Conservation (phyloP, 352 stramenopile genomes). For the Globisporangium spinosum region DNA sequence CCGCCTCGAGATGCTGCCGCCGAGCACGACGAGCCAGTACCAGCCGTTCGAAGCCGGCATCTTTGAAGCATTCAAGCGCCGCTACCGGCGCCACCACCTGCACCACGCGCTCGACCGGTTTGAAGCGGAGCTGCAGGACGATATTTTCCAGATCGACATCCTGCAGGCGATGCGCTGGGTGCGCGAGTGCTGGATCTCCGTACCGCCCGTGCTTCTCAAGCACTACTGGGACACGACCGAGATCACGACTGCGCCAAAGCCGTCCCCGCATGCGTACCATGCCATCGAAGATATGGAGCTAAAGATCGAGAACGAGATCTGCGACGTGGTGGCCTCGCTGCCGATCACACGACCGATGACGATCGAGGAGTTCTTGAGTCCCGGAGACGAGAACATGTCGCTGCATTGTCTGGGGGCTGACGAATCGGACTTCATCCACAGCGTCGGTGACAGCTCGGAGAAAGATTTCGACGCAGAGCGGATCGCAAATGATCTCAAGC, state of each 20-base stretch:
- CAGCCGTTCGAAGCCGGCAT: constrained; percentile 43
- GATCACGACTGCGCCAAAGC: constrained; percentile 25
- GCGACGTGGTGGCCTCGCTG: constrained; percentile 37
- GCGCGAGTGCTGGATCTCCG: constrained; percentile 38
- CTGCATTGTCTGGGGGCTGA: constrained; percentile 44
- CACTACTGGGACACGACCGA: constrained; percentile 40
- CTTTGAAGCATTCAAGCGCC: constrained; percentile 44
- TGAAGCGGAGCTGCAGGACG: constrained; percentile 38
- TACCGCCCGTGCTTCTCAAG: constrained; percentile 31
- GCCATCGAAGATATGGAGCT: constrained; percentile 38
- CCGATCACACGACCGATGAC: constrained; percentile 37
- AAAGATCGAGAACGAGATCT: constrained; percentile 45
- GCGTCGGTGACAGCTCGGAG: constrained; percentile 10
- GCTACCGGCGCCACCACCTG: constrained; percentile 53
- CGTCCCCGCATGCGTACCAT: constrained; percentile 15
- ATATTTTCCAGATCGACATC: constrained; percentile 42
- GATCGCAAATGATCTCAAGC: constrained; percentile 1
- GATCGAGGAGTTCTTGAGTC: constrained; percentile 48
- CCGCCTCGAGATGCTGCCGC: constrained; percentile 44
- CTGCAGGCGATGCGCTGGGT: constrained; percentile 55
- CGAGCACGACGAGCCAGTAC: constrained; percentile 23
- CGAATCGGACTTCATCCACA: constrained; percentile 42
- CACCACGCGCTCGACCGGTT: constrained; percentile 49
- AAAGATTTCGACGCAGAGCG: background rate
- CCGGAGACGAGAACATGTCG: constrained; percentile 36